These are phyloP conservation scores for Hanseniaspora lindneri DNA, from an alignment of 805 yeast species.

Conservation along the genomic window DNA sequence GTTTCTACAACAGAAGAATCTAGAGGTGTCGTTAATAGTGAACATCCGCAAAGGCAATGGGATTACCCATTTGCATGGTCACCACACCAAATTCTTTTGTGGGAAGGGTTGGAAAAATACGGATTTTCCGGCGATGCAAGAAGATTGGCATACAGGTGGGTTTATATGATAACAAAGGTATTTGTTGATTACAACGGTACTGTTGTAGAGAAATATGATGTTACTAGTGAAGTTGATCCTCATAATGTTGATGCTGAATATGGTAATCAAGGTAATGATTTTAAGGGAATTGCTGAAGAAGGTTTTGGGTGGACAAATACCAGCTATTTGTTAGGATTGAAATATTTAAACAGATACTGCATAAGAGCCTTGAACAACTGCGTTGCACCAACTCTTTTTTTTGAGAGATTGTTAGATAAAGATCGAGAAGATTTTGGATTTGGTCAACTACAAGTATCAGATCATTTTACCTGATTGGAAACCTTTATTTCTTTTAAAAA, in stretches of 20 bases:
- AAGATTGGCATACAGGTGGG: constrained; percentile 76
- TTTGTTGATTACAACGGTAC: constrained; percentile 89
- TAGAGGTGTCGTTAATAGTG: constrained; percentile 56
- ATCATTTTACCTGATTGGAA: no score
- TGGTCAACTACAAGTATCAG: constrained; percentile 12
- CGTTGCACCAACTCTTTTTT: constrained; percentile 58
- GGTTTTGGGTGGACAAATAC: constrained; percentile 99
- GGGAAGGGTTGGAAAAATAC: constrained; percentile 73
- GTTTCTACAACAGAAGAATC: constrained; percentile 71
- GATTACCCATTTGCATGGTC: constrained; percentile 99
- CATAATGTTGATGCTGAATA: constrained; percentile 91
- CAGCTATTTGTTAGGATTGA: constrained; percentile 61
- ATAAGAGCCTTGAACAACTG: constrained; percentile 68
- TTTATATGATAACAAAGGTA: constrained; percentile 75
- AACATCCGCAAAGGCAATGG: constrained; percentile 90
- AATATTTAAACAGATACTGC: constrained; percentile 53
- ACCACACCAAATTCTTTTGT: constrained; percentile 88
- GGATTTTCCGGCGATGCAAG: constrained; percentile 54
- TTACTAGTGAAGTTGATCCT: constrained; percentile 68
- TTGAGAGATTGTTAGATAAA: constrained; percentile 34
- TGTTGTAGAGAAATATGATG: constrained; percentile 91
- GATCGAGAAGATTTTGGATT: constrained; percentile 33
- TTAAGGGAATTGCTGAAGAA: constrained; percentile 85
- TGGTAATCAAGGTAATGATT: constrained; percentile 90
- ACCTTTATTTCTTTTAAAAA: no score